Evolutionary conservation across 2,329 filamentous ascomycete species (phyloP).

Genomic region (Hymenoscyphus fraxineus): DNA sequence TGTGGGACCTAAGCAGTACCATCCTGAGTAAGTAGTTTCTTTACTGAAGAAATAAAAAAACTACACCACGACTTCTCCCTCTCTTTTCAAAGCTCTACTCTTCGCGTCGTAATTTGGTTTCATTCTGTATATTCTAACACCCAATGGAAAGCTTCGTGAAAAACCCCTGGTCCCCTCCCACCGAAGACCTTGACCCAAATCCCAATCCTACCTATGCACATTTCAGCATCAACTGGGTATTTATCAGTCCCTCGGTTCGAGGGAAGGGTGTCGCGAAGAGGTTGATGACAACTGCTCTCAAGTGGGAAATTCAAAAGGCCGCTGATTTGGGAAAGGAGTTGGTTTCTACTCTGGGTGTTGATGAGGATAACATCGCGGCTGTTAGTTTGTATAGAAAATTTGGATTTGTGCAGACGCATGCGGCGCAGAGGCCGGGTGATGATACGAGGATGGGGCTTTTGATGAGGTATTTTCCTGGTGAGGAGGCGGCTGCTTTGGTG

Average conservation of each 20-base stretch:
- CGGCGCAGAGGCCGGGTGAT: slow-evolving; percentile 17
- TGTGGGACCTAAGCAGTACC: slow-evolving; percentile 33
- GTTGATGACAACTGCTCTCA: slow-evolving; percentile 33
- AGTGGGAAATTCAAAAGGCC: slow-evolving; percentile 29
- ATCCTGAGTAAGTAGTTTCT: slow-evolving; percentile 13
- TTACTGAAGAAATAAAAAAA: background rate
- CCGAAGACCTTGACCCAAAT: background rate
- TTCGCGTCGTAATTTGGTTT: background rate
- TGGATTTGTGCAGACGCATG: slow-evolving; percentile 33
- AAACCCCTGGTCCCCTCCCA: slow-evolving; percentile 23
- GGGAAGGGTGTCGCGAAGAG: slow-evolving; percentile 36
- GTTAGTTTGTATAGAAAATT: slow-evolving; percentile 37
- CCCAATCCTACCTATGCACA: slow-evolving; percentile 17
- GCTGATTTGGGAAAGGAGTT: slow-evolving; percentile 22
- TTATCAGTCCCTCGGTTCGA: slow-evolving; percentile 37
- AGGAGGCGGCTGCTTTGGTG: background rate
- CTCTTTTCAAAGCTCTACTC: background rate
- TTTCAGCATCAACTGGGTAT: slow-evolving; percentile 39
- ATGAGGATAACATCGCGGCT: slow-evolving; percentile 35
- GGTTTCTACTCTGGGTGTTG: slow-evolving; percentile 36
- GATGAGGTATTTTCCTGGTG: slow-evolving; percentile 20
- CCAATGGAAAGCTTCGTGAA: slow-evolving; percentile 6
- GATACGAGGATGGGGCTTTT: slow-evolving; percentile 18
- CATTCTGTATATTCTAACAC: background rate
- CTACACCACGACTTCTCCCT: background rate